Conservation (phyloP, 495 filamentous ascomycete genomes). For the Clohesyomyces aquaticus region DNA sequence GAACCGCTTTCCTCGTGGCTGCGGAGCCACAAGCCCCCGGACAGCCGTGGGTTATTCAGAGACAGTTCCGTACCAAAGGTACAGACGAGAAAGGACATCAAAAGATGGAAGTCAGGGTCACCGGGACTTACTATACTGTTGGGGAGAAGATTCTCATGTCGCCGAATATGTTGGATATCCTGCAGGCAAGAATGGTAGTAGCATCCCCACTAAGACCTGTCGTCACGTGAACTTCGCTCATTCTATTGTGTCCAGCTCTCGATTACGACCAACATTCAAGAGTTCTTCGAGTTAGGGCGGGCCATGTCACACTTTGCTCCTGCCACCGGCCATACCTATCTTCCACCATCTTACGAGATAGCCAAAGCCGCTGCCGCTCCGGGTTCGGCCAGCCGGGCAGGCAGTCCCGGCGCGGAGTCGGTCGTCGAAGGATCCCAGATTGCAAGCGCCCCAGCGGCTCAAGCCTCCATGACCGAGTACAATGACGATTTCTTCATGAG, state of each 20-base stretch:
- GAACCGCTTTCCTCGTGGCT: conserved; percentile 52
- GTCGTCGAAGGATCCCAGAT: not conserved
- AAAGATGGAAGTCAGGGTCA: conserved; percentile 62
- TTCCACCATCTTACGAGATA: conserved; percentile 55
- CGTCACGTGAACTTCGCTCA: conserved; percentile 31
- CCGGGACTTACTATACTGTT: conserved; percentile 81
- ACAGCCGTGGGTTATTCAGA: conserved; percentile 90
- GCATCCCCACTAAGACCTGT: not conserved
- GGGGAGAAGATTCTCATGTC: conserved; percentile 90
- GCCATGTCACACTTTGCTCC: conserved; percentile 73
- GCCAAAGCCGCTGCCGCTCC: conserved; percentile 27
- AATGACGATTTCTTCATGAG: conserved; percentile 38
- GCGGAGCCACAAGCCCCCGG: conserved; percentile 57
- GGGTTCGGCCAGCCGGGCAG: conserved; percentile 10
- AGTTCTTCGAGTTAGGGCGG: conserved; percentile 65
- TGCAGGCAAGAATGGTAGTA: conserved; percentile 75
- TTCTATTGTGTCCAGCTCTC: conserved; percentile 59
- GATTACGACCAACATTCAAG: conserved; percentile 65
- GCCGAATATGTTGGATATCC: conserved; percentile 74
- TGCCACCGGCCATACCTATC: conserved; percentile 73
- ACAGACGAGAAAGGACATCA: conserved; percentile 33
- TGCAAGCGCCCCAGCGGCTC: not conserved
- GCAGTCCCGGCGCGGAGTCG: conserved; percentile 6
- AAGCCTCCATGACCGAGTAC: conserved; percentile 40
- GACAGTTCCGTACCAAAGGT: conserved; percentile 68